phyloP scores from a whole-genome alignment of 2,329 filamentous ascomycete species.

The Davidsoniella eucalypti region DNA sequence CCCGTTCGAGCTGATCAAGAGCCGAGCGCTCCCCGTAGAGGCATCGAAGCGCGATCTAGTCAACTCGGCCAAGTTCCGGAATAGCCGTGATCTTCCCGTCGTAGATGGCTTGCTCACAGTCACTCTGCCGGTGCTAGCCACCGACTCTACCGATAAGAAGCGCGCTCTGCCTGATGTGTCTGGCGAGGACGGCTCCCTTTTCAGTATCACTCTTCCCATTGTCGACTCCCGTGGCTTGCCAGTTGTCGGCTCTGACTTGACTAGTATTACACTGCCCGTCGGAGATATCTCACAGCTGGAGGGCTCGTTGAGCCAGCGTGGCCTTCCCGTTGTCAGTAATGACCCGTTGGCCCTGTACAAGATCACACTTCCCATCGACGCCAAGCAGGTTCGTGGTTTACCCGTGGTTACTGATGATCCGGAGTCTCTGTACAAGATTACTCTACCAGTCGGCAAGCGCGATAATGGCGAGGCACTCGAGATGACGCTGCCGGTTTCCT shows the following conservation, averaged over 20 bases:
- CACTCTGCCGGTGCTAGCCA: conserved; percentile 6
- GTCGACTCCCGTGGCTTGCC: conserved; percentile 6
- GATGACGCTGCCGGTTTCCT: conserved; percentile 6
- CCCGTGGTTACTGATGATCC: conserved; percentile 10
- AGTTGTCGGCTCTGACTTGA: conserved; percentile 4
- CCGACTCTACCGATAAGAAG: neutral
- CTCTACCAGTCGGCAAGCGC: conserved; percentile 7
- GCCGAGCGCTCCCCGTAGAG: neutral
- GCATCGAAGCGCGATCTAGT: conserved; percentile 2
- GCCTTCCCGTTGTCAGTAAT: conserved; percentile 7
- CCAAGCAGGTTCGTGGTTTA: conserved; percentile 1
- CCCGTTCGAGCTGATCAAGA: conserved; percentile 2
- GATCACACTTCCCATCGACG: conserved; percentile 5
- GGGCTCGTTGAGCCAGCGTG: neutral
- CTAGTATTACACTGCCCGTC: conserved; percentile 9
- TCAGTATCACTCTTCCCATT: conserved; percentile 9
- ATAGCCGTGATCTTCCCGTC: neutral
- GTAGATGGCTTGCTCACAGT: conserved; percentile 1
- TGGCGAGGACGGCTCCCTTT: neutral
- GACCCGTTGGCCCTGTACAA: conserved; percentile 10
- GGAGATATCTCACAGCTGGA: neutral
- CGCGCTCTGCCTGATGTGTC: neutral
- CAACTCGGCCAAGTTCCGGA: neutral
- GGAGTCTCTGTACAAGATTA: conserved; percentile 8
- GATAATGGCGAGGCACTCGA: neutral